Evolutionary conservation across 768 basidiomycete genomes (phyloP).

Genomic region (Russula ochroleuca): DNA sequence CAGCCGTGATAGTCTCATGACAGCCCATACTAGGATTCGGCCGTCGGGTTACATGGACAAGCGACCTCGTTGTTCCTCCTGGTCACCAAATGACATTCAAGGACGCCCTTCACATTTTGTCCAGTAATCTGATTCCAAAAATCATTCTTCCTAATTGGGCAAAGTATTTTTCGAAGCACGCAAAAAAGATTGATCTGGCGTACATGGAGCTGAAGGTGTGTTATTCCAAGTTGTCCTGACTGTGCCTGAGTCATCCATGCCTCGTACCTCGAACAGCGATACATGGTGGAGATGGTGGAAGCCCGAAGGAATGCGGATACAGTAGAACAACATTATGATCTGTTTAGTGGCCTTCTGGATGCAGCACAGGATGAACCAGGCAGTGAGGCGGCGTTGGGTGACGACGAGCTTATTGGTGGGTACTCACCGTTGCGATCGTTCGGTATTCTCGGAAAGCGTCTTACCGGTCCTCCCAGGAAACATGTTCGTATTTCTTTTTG

Average conservation of each 20-base stretch:
- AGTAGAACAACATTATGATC: conserved; percentile 29
- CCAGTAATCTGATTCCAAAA: conserved; percentile 38
- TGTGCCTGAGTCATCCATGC: neutral
- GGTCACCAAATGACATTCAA: conserved; percentile 50
- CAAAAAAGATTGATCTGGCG: conserved; percentile 36
- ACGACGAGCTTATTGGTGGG: conserved; percentile 29
- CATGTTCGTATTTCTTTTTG: conserved; percentile 36
- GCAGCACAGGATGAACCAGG: conserved; percentile 27
- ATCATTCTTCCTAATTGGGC: conserved; percentile 41
- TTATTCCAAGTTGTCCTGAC: neutral
- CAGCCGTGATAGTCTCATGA: neutral
- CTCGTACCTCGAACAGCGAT: conserved; percentile 19
- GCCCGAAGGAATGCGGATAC: conserved; percentile 19
- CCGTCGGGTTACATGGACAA: conserved; percentile 46
- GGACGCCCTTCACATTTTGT: conserved; percentile 45
- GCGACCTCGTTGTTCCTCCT: conserved; percentile 39
- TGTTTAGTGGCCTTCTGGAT: conserved; percentile 31
- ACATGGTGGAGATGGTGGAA: conserved; percentile 32
- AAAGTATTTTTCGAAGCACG: conserved; percentile 37
- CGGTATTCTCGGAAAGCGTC: neutral
- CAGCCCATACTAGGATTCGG: conserved; percentile 41
- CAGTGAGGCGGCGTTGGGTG: conserved; percentile 20
- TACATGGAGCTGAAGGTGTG: conserved; percentile 44
- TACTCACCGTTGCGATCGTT: neutral
- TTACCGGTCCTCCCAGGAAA: conserved; percentile 19